Base-by-base conservation (phyloP, 2,329 filamentous ascomycete species). In the Ramularia endophylla region DNA sequence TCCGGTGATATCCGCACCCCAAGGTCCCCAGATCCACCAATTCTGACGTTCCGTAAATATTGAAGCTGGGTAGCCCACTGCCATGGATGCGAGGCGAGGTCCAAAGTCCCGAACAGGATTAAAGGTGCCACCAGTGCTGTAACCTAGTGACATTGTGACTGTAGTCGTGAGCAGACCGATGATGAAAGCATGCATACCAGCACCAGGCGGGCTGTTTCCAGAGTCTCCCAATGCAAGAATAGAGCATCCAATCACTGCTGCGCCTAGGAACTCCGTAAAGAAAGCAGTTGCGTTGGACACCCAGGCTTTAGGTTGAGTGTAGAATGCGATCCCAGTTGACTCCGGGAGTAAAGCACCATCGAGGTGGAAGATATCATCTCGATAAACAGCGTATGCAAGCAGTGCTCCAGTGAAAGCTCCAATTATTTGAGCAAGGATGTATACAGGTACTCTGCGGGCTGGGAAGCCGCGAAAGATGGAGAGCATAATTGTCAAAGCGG, bases 71-170 rank as follows among this genome's bases (percentile, higher is more conserved):
- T 72, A 75, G 0, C 71, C 71, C 2, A 74, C 51, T 1, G 66
- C 66, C 3, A 68, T 48, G 8, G 70, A 54, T 0, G 68, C 71
- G 5, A 75, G 58, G 4, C 72, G 64, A 0, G 72, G 71, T 1
- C 71, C 71, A n/a, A 75, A 63, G 55, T 75, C 73, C 3, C 70
- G 61, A 6, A 66, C 67, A 0, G 72, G 71, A 32, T 75, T 75
- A 48, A 75, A 60, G 2, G 66, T 68, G 0, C 65, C 65, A 2
- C 71, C 69, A 0, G 72, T 75, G 38, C 71, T 70, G 46, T 65
- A 68, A 4, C 65, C 63, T 27, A 74, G 67, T 1, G 63, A 58
- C 60, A 67, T 67, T 5, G 52, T 55, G 18, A 65, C 57, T 4
- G 50, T 50, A 0, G 59, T 60, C 17, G 63, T 60, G 3, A 73